phyloP scores from a whole-genome alignment of 345 rosid genomes.

The Populus ilicifolia region DNA sequence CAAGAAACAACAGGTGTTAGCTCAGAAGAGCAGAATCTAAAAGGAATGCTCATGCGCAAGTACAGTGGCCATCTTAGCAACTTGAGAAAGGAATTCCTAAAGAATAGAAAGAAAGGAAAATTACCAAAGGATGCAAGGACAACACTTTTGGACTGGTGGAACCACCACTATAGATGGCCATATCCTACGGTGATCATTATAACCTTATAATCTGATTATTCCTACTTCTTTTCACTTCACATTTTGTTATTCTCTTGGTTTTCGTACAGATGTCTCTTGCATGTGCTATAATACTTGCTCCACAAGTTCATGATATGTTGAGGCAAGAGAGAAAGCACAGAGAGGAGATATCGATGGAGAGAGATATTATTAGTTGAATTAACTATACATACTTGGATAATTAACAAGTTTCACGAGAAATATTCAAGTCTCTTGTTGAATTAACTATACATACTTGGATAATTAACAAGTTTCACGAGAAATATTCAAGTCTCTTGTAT shows the following conservation, averaged over 20 bases:
- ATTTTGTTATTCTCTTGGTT: not conserved
- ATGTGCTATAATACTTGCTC: not conserved
- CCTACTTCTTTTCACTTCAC: not conserved
- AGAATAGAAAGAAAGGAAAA: conserved; percentile 59
- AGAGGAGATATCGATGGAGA: not conserved
- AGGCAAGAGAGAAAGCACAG: not conserved
- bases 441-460: too few species aligned
- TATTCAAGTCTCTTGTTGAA: not conserved
- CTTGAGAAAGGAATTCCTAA: conserved; percentile 56
- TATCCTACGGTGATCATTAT: conserved; percentile 55
- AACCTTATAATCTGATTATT: not conserved
- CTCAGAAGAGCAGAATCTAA: conserved; percentile 26
- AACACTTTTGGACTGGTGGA: conserved; percentile 61
- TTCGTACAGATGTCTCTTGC: not conserved
- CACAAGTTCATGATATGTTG: not conserved
- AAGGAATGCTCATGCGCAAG: conserved; percentile 49
- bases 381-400: not conserved
- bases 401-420: not conserved
- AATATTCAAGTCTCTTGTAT: not conserved
- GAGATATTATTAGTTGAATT: not conserved
- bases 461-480: not conserved
- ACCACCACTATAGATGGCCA: conserved; percentile 54
- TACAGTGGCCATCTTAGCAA: conserved; percentile 55
- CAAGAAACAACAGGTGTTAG: conserved; percentile 18
- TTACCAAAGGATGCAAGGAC: conserved; percentile 57